Conservation (phyloP, 2,329 filamentous ascomycete genomes). For the Graphilbum sp. region DNA sequence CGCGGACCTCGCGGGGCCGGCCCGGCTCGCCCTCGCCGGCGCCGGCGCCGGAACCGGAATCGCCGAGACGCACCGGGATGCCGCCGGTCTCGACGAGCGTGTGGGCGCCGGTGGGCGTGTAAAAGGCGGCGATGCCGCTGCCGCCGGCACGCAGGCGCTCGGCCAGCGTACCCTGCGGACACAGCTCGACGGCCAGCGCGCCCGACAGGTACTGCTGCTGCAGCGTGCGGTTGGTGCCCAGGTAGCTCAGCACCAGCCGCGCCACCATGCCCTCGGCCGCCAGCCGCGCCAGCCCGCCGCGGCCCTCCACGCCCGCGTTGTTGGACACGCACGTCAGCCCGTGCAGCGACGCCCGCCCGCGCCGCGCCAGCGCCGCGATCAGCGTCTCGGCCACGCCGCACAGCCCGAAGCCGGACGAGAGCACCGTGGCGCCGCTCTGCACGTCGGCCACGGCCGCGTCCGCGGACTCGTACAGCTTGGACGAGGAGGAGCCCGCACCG, state of each 20-base stretch:
- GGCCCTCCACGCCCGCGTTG: constrained; percentile 74
- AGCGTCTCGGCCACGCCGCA: constrained; percentile 67
- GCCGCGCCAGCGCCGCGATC: constrained; percentile 40
- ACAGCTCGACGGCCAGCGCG: constrained; percentile 59
- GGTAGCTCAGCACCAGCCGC: constrained; percentile 57
- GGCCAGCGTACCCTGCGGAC: constrained; percentile 59
- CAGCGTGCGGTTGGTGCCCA: constrained; percentile 49
- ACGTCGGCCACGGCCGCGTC: constrained; percentile 58
- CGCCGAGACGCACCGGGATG: constrained; percentile 46
- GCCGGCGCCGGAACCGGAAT: constrained; percentile 38
- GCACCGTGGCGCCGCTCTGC: constrained; percentile 55
- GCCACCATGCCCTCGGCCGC: constrained; percentile 53
- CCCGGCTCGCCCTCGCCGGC: constrained; percentile 43
- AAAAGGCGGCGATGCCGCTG: constrained; percentile 67
- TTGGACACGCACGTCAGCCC: constrained; percentile 81
- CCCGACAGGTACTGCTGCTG: constrained; percentile 61
- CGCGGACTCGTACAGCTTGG: constrained; percentile 54
- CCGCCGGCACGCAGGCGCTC: constrained; percentile 58
- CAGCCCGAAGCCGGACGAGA: constrained; percentile 70
- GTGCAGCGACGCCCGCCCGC: constrained; percentile 47
- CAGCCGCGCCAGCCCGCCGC: constrained; percentile 51
- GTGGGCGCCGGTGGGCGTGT: constrained; percentile 35
- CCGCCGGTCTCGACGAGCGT: constrained; percentile 46
- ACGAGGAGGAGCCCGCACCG: neutral
- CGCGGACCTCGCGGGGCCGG: constrained; percentile 49